phyloP scores from a whole-genome alignment of 2,329 filamentous ascomycete species.

The Corynespora cassiicola region DNA sequence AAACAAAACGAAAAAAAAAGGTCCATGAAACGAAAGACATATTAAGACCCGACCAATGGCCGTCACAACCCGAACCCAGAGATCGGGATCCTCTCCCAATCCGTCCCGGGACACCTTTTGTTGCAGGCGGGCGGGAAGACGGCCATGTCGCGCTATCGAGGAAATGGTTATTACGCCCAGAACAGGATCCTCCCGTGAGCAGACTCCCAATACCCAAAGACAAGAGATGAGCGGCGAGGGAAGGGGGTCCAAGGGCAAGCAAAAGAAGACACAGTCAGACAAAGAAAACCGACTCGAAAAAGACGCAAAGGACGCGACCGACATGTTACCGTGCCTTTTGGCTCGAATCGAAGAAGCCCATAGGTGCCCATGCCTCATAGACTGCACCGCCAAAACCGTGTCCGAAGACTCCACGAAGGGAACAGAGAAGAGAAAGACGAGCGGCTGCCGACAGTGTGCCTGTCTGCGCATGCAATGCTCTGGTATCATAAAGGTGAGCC shows the following conservation, averaged over 20 bases:
- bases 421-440: constrained; percentile 34
- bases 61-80: constrained; percentile 16
- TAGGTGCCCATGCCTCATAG: constrained; percentile 25
- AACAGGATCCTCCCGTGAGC: constrained; percentile 16
- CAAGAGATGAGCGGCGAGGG: constrained; percentile 16
- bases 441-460: constrained; percentile 36
- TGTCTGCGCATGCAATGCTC: constrained; percentile 37
- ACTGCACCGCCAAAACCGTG: constrained; percentile 29
- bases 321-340: constrained; percentile 23
- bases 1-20: constrained; percentile 28
- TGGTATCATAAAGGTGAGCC: constrained; percentile 47
- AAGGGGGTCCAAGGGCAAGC: too few relatives aligned
- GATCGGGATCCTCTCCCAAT: constrained; percentile 16
- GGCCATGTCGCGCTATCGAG: constrained; percentile 25
- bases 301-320: constrained; percentile 16
- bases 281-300: constrained; percentile 14
- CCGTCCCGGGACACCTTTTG: constrained; percentile 23
- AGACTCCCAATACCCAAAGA: constrained; percentile 18
- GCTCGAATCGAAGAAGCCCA: constrained; percentile 20
- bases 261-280: too few relatives aligned
- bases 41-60: constrained; percentile 29
- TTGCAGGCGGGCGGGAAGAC: constrained; percentile 22
- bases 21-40: constrained; percentile 29
- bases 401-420: constrained; percentile 31
- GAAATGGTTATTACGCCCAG: constrained; percentile 28